phyloP scores from a whole-genome alignment of 192 early-diverging fungal genomes.

The Powellomyces hirtus region DNA sequence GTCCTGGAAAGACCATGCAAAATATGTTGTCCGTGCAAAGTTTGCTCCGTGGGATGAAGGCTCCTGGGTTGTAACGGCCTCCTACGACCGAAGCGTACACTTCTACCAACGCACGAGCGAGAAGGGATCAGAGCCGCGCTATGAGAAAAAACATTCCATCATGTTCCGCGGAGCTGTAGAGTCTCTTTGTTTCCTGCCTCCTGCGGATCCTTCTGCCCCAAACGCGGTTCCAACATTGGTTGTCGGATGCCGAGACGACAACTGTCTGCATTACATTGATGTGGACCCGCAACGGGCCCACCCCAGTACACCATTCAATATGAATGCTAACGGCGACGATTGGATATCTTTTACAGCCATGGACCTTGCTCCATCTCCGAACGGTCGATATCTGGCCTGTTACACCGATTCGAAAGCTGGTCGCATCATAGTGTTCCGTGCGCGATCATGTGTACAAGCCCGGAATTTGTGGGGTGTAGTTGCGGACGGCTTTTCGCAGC shows the following conservation, averaged over 20 bases:
- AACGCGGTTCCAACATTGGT: slow-evolving; percentile 34
- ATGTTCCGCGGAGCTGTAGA: slow-evolving; percentile 65
- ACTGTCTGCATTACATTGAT: slow-evolving; percentile 69
- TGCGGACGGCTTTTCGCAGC: slow-evolving; percentile 63
- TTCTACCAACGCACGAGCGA: slow-evolving; percentile 46
- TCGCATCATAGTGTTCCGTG: slow-evolving; percentile 60
- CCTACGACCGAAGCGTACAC: slow-evolving; percentile 67
- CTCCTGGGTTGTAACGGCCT: slow-evolving; percentile 57
- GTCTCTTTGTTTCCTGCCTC: slow-evolving; percentile 55
- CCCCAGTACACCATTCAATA: slow-evolving; percentile 43
- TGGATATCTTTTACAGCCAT: slow-evolving; percentile 83
- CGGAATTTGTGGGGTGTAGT: slow-evolving; percentile 64
- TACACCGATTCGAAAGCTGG: slow-evolving; percentile 70
- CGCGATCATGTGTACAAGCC: slow-evolving; percentile 39
- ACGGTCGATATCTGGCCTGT: slow-evolving; percentile 53
- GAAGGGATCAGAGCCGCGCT: neutral
- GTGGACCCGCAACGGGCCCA: slow-evolving; percentile 27
- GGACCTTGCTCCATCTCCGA: slow-evolving; percentile 56
- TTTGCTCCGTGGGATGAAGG: slow-evolving; percentile 60
- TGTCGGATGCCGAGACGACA: slow-evolving; percentile 66
- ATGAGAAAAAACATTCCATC: slow-evolving; percentile 32
- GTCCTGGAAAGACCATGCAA: slow-evolving; percentile 65
- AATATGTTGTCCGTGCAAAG: slow-evolving; percentile 62
- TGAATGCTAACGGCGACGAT: slow-evolving; percentile 77
- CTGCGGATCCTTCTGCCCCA: neutral